Base-by-base conservation (phyloP, 2,329 filamentous ascomycete species). In the Penicillium sp. region DNA sequence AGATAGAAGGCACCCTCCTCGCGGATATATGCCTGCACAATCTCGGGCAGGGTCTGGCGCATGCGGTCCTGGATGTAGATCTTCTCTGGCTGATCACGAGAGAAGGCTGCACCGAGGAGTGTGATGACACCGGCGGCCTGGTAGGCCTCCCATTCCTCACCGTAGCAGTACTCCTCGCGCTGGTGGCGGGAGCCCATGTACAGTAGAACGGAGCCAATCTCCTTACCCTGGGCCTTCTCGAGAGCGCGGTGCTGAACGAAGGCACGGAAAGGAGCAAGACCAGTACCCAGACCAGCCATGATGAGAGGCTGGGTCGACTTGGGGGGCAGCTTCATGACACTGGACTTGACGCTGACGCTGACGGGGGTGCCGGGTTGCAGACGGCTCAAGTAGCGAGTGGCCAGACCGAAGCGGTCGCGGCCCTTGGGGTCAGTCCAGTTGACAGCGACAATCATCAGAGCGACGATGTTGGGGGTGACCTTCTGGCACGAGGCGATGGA, bases 51-150 rank as follows among this genome's bases (percentile, higher is more conserved):
- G 0, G 89, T 92, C 85, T 98, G 85, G 60, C 95, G 85, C 95
- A 99, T 99, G 68, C 93, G 87, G 77, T 99, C 95, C 83, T 99
- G 95, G 74, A 99, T 99, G 80, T 99, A 99, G 67, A 99, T 97
- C 88, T 99, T 99, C 82, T 97, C 85, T 16, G 92, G 90, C 84
- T 99, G 95, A 76, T 99, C 95, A 75, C 95, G 90, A 61, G 92
- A 96, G 84, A 99, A 99, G 46, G 95, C 95, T 55, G 92, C 88
- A 55, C 95, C 95, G 54, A 99, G 87, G 45, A 97, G 85, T 0
- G 95, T 99, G 76, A 99, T 93, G 70, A 99, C 92, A 55, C 95
- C 95, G 0, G 95, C 93, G 62, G 93, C 94, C 74, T 95, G 87
- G 80, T 99, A 99, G 0, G 95, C 95, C 79, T 99, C 95, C 95